Conservation (phyloP, 164 flowering plant species). For the Magnolia kwangsiensis region DNA sequence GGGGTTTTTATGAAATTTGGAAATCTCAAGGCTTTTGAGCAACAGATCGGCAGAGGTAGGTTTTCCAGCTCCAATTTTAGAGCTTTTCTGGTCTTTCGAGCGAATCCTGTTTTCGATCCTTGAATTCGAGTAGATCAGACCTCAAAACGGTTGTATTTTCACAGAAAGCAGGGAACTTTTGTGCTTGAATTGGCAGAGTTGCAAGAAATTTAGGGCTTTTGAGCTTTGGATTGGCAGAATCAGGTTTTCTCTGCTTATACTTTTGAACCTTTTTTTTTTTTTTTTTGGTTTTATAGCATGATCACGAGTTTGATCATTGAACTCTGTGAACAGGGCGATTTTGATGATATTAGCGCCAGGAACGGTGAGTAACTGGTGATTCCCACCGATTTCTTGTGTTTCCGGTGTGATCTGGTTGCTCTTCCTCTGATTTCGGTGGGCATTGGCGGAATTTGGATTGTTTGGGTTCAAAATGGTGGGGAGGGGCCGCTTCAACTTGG, state of each 20-base stretch:
- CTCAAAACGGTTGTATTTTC: not conserved
- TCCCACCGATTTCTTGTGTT: not conserved
- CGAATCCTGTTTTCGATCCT: not conserved
- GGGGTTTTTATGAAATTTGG: not conserved
- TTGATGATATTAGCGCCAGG: not conserved
- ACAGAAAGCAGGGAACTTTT: not conserved
- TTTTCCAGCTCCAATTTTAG: not conserved
- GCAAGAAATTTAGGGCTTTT: not conserved
- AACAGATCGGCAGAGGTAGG: not conserved
- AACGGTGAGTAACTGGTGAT: not conserved
- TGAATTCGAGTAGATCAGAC: not conserved
- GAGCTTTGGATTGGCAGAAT: not conserved
- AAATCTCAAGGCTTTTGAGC: not conserved
- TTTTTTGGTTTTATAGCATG: not conserved
- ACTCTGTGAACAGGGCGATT: not conserved
- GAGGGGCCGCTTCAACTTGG: not conserved
- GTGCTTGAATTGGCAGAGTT: no score
- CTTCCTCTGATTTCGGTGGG: not conserved
- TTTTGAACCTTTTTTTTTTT: not conserved
- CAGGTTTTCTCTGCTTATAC: not conserved
- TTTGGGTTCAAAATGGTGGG: not conserved
- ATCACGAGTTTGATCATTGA: not conserved
- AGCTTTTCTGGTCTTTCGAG: not conserved
- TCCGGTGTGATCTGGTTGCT: not conserved
- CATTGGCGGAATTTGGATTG: not conserved